Evolutionary conservation across 306 rosid genomes (phyloP), one percentile per base, ranked within the genome.

Genomic region (Fragaria ananassa): DNA sequence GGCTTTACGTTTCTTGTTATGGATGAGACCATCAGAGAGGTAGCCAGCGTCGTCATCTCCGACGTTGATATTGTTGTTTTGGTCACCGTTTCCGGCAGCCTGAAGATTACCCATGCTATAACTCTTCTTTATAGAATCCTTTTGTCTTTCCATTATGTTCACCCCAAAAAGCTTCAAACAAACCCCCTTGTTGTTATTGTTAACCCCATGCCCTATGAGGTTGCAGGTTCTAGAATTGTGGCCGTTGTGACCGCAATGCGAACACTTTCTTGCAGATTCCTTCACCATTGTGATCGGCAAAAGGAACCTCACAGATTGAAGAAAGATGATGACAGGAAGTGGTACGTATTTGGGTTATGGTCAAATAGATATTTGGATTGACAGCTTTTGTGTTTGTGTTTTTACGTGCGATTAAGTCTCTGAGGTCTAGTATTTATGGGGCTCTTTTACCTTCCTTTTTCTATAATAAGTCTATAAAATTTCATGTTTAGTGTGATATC

Each of bases 91-190:
- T 14, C 68, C 57, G 2, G 70, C 71, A 0, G 76, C 74, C 70
- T 27, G 46, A 11, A 83, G 81, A 71, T 89, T 89, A 35, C 83
- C 85, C 84, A 76, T 74, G 21, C 83, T 83, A 1, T 18, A 68
- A 72, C 87, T 85, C 64, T 83, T 84, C 65, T 77, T 80, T 41
- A 82, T 70, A 8, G 85, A 60, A 10, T 83, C 82, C 10, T 65
- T 72, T 2, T 51, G 66, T 3, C 70, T 81, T 6, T 77, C 86
- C 69, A 77, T 41, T n/a, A 86, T 78, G 72, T 81, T 80, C 10
- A 88, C 93, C 2, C 96, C 91, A 63, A 90, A 90, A 5, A 90
- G 41, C 85, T 80, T 90, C 50, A 90, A 76, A 17, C 83, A 31
- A 41, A 27, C 19, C 41, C 8, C 61, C 12, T 84, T 75, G 21